A percentile compares a stretch with the other conserved stretches of the same genome.
These are phyloP conservation scores for Cryptomeria japonica DNA, from an alignment of 75 land plant genomes.

Conservation along the genomic window DNA sequence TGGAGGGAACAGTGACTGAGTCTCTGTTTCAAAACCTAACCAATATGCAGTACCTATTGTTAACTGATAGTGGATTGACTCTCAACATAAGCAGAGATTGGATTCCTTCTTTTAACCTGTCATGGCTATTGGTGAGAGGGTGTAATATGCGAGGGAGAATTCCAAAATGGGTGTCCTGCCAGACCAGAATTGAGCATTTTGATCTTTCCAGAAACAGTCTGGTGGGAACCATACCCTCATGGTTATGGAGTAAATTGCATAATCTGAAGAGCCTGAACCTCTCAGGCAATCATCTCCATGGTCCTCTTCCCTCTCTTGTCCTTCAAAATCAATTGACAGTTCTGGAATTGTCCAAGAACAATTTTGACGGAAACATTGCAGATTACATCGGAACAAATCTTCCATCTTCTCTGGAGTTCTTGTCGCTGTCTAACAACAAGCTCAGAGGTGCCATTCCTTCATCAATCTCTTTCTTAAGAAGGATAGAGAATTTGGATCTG, in stretches of 20 bases:
- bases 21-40: background rate
- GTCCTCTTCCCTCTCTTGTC: background rate
- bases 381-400: background rate
- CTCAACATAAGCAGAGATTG: background rate
- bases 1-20: background rate
- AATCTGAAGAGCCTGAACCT: background rate
- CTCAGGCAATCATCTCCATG: background rate
- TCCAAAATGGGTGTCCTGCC: background rate
- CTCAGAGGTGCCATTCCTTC: conserved; percentile 39
- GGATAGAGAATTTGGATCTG: conserved; percentile 33
- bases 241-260: background rate
- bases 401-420: background rate
- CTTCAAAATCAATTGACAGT: background rate
- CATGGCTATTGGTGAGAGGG: background rate
- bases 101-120: background rate
- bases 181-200: background rate
- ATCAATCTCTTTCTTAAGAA: conserved; percentile 25
- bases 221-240: background rate
- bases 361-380: conserved; percentile 46
- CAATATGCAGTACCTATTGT: background rate
- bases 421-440: conserved; percentile 35
- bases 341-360: conserved; percentile 52
- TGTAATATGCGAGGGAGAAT: background rate
- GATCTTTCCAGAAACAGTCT: background rate
- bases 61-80: background rate